Conservation (phyloP, 164 flowering plant genomes). For the Vitis vinifera region ASM3070453v1 NC_081805.1:7355001-7355500, state of each 20-base stretch:
- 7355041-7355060: conserved; percentile 53
- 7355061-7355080: conserved; percentile 56
- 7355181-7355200: conserved; percentile 28
- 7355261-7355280: background rate
- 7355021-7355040: conserved; percentile 37
- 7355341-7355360: conserved; percentile 6
- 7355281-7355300: conserved; percentile 1
- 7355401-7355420: background rate
- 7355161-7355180: conserved; percentile 6
- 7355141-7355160: conserved; percentile 9
- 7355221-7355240: conserved; percentile 5
- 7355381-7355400: conserved; percentile 16
- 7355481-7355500: conserved; percentile 23
- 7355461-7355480: background rate
- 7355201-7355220: conserved; percentile 17
- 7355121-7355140: conserved; percentile 15
- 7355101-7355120: conserved; percentile 18
- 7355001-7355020: conserved; percentile 44
- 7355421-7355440: conserved; percentile 20
- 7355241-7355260: background rate
- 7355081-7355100: conserved; percentile 22
- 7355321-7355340: conserved; percentile 19
- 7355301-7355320: conserved; percentile 5
- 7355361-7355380: conserved; percentile 15
- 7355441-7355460: conserved; percentile 7